Conservation (phyloP, 2,329 filamentous ascomycete species). For the Phaeosphaeriaceae sp. region DNA sequence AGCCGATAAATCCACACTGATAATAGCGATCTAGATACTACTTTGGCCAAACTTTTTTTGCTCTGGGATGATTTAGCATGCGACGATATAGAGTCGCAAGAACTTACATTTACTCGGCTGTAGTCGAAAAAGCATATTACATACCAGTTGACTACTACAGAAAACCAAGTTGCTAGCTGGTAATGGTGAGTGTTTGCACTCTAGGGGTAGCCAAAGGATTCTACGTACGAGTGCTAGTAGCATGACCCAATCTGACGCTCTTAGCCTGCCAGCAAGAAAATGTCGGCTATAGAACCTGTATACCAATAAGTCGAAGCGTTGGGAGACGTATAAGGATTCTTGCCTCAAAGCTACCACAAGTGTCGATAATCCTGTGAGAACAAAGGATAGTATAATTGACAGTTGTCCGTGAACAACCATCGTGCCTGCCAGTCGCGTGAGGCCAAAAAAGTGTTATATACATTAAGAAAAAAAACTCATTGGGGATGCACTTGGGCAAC, state of each 20-base stretch:
- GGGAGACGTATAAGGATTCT: background rate
- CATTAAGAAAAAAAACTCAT: background rate
- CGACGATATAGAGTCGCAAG: background rate
- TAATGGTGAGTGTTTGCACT: conserved; percentile 13
- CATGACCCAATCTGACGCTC: conserved; percentile 39
- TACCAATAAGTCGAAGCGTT: conserved; percentile 5
- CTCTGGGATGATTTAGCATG: conserved; percentile 10
- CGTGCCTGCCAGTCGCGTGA: background rate
- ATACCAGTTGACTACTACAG: conserved; percentile 35
- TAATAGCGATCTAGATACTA: conserved; percentile 21
- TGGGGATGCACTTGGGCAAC: conserved; percentile 9
- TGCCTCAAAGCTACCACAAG: conserved; percentile 38
- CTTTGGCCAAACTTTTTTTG: conserved; percentile 13
- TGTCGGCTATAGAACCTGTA: conserved; percentile 39
- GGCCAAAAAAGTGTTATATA: background rate
- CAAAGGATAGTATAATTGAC: conserved; percentile 30
- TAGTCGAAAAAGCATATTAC: conserved; percentile 34
- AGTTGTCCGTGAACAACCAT: conserved; percentile 35
- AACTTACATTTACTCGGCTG: conserved; percentile 21
- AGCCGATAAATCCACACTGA: conserved; percentile 39
- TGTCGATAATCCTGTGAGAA: conserved; percentile 36
- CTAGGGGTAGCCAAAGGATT: background rate
- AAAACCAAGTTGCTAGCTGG: conserved; percentile 38
- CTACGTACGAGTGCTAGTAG: conserved; percentile 32
- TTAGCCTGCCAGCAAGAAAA: conserved; percentile 33